Percentiles rank a stretch among this genome's conserved stretches.
Evolutionary conservation across 2,329 filamentous ascomycete genomes (phyloP).

Genomic region (Nothophoma quercina): DNA sequence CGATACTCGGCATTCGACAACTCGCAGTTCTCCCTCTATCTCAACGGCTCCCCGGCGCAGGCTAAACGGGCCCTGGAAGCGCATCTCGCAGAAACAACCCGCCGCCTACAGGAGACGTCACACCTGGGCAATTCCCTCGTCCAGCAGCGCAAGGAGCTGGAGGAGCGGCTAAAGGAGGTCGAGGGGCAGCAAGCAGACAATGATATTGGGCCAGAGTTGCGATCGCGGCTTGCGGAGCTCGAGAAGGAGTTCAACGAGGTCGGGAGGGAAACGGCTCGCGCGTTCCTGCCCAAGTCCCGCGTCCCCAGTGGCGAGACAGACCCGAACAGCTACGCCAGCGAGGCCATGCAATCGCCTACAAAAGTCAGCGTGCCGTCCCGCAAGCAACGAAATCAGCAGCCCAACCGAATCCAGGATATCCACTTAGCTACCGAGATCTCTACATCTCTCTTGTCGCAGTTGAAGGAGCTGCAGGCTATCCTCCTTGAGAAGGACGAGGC

Average conservation of each 20-base stretch:
- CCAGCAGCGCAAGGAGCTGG: slow-evolving; percentile 83
- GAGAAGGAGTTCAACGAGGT: slow-evolving; percentile 97
- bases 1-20: slow-evolving; percentile 86
- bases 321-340: slow-evolving; percentile 71
- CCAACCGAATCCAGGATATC: slow-evolving; percentile 90
- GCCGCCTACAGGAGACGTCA: slow-evolving; percentile 88
- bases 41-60: slow-evolving; percentile 81
- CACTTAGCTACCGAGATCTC: slow-evolving; percentile 99
- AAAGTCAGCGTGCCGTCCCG: slow-evolving; percentile 88
- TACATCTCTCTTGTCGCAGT: slow-evolving; percentile 90
- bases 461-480: slow-evolving; percentile 85
- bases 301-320: slow-evolving; percentile 66
- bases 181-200: slow-evolving; percentile 74
- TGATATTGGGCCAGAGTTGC: slow-evolving; percentile 83
- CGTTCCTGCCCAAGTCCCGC: slow-evolving; percentile 83
- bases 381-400: slow-evolving; percentile 88
- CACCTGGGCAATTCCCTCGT: slow-evolving; percentile 87
- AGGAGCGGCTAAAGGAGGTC: slow-evolving; percentile 82
- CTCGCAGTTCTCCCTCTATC: slow-evolving; percentile 78
- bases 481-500: slow-evolving; percentile 88
- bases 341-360: slow-evolving; percentile 84
- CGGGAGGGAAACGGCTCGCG: slow-evolving; percentile 85
- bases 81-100: slow-evolving; percentile 90
- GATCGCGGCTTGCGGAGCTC: slow-evolving; percentile 81
- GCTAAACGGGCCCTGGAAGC: slow-evolving; percentile 89